Percentiles rank a stretch among this genome's conserved stretches.
Conservation (phyloP, 306 rosid genomes). For the Geum urbanum region DNA sequence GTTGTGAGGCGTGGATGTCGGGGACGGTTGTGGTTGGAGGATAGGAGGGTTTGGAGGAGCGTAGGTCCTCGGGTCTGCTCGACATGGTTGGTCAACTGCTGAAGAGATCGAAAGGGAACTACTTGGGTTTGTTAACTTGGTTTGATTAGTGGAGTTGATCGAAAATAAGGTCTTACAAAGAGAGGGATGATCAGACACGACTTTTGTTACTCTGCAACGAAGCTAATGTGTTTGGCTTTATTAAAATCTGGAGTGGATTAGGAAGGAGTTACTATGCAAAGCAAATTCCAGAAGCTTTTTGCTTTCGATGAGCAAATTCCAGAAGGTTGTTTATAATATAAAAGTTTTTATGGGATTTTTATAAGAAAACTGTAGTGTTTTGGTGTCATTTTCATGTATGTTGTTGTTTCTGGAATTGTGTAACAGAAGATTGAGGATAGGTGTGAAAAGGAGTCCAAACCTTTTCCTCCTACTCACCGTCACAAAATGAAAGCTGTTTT, state of each 20-base stretch:
- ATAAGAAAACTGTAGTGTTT: too few relatives aligned
- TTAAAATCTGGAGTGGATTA: not conserved
- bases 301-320: not conserved
- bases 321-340: not conserved
- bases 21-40: slow-evolving; percentile 11
- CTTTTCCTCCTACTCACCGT: not conserved
- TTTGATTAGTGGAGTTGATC: too few relatives aligned
- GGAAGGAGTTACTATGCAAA: not conserved
- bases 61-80: slow-evolving; percentile 18
- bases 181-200: not conserved
- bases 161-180: not conserved
- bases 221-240: too few relatives aligned
- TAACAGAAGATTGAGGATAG: not conserved
- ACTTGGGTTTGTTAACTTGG: too few relatives aligned
- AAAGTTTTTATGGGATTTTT: not conserved
- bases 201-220: slow-evolving; percentile 3
- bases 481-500: not conserved
- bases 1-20: slow-evolving; percentile 1
- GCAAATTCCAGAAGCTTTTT: not conserved
- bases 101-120: not conserved
- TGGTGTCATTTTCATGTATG: too few relatives aligned
- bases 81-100: slow-evolving; percentile 11
- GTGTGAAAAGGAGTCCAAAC: too few relatives aligned
- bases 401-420: not conserved
- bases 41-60: slow-evolving; percentile 6